These are phyloP conservation scores for Cordyceps farinosa DNA, from an alignment of 2,329 filamentous ascomycete genomes.

Conservation along the genomic window DNA sequence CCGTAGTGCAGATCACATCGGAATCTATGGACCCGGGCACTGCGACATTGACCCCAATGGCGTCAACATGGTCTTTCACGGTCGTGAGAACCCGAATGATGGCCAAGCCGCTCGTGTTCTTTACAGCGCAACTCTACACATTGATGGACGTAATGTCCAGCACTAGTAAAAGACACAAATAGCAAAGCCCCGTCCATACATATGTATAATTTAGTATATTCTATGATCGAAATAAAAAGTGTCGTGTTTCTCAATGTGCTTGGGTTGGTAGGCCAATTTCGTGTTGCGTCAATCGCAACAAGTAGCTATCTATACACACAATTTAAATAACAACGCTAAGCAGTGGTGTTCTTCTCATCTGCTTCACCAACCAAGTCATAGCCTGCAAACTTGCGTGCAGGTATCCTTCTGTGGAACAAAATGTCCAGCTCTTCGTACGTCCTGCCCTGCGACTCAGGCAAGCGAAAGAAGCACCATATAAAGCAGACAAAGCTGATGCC, in stretches of 20 bases:
- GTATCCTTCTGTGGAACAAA: constrained; percentile 19
- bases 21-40: constrained; percentile 15
- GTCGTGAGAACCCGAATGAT: constrained; percentile 7
- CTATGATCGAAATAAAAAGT: no score
- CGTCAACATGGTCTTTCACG: constrained; percentile 18
- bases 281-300: no score
- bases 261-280: no score
- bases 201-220: neutral
- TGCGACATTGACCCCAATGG: constrained; percentile 18
- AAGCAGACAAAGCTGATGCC: constrained; percentile 19
- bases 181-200: neutral
- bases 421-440: constrained; percentile 26
- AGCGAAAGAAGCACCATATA: constrained; percentile 25
- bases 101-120: constrained; percentile 9
- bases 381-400: constrained; percentile 22
- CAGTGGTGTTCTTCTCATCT: constrained; percentile 2
- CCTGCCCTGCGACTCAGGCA: constrained; percentile 26
- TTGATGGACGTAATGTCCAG: constrained; percentile 4
- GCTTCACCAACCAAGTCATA: constrained; percentile 15
- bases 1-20: constrained; percentile 8
- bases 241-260: no score
- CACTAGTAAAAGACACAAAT: neutral
- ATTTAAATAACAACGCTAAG: neutral
- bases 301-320: neutral
- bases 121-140: constrained; percentile 10